Base-by-base conservation (phyloP, 164 flowering plant genomes). In the Amborella trichopoda region DNA sequence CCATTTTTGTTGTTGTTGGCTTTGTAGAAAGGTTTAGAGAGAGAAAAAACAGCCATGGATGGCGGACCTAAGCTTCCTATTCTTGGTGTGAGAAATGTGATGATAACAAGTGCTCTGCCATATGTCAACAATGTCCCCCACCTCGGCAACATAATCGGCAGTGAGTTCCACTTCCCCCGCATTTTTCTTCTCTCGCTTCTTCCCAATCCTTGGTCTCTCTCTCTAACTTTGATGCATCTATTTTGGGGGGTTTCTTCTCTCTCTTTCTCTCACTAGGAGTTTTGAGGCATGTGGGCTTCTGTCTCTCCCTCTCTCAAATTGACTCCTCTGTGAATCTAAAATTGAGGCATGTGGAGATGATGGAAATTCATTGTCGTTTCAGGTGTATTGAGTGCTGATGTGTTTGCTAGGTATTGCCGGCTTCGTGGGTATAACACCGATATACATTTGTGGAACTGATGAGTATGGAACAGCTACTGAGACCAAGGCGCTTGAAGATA, bases 91-190 rank as follows among this genome's bases (percentile, higher is more conserved):
- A 53, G 85, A 18, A 81, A 78, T 58, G 63, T 81, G 34, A 67
- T 81, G 53, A 78, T 81, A 48, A 81, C 85, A 40, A 78, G 85
- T 52, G 83, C 90, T 5, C 48, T 81, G 49, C 90, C 90, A 14
- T 81, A 81, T 49, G 90, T 81, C 63, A 81, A 78, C 63, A 81
- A 81, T 62, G 83, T 78, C 18, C 90, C 85, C 52, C 90, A 81
- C 33, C 80, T 81, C 32, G 90, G 90, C 38, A 81, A 81, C 69
- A 74, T 81, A 68, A 78, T 81, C 49, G 90, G 90, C 48, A 62
- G 90, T 80, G 62, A 20, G 1, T 36, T 34, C 22, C 53, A 10
- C 23, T 50, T 57, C 18, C 27, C 50, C 38, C n/a, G n/a, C n/a
- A n/a, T n/a, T n/a, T n/a, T n/a, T n/a, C n/a, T 52, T 42, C 2